Conservation (phyloP, 2,329 filamentous ascomycete genomes). For the Colletotrichum tropicale region DNA sequence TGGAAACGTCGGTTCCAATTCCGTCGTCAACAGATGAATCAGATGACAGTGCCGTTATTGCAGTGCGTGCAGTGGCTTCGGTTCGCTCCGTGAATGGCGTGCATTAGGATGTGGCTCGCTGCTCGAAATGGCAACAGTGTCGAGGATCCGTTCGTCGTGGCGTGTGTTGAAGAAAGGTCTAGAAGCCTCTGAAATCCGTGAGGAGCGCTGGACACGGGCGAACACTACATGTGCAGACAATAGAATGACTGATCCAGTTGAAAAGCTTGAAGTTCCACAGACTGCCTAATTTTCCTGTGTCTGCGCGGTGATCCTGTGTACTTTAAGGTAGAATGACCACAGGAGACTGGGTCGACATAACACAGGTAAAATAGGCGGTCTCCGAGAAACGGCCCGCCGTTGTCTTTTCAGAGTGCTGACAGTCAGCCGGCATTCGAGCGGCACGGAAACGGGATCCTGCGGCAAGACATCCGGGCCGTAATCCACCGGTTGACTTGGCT, state of each 20-base stretch:
- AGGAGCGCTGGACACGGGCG: no score
- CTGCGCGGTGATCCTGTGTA: no score
- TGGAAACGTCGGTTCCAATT: rapidly evolving
- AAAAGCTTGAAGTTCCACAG: neutral
- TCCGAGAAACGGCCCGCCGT: neutral
- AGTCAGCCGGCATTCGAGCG: neutral
- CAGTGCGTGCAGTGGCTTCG: neutral
- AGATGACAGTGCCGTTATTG: neutral
- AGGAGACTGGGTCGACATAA: no score
- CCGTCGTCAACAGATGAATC: neutral
- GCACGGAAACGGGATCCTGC: neutral
- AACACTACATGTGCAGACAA: neutral
- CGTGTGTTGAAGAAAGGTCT: neutral
- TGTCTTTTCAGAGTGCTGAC: neutral
- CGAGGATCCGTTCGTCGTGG: neutral
- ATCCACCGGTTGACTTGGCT: neutral
- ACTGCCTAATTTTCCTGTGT: no score
- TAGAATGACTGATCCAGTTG: neutral
- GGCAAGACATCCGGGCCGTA: neutral
- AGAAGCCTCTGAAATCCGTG: neutral
- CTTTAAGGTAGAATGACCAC: no score
- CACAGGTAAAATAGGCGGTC: no score
- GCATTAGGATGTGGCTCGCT: neutral
- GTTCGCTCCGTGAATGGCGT: neutral
- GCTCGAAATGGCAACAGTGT: neutral